Evolutionary conservation across 768 basidiomycete species (phyloP), one percentile per base, ranked within the genome.

Genomic region (Cubamyces sp.): DNA sequence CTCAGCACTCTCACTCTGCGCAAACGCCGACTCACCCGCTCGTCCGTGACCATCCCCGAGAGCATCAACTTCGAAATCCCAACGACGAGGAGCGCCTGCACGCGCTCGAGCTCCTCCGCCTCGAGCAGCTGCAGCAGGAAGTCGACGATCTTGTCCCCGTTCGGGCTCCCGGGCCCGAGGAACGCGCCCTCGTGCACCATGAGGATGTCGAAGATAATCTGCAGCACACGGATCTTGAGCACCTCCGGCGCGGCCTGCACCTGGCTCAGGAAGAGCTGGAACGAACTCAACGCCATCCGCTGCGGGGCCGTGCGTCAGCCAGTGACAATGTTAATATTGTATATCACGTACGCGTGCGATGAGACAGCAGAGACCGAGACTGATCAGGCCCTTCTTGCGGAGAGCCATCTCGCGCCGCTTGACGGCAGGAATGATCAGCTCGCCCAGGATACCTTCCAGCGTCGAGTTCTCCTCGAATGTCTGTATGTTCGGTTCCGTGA

Each of bases 351-450:
- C 87, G 76, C 87, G 84, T 28, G 90, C 92, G 61, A 97, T 92
- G 60, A 95, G 84, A 69, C 89, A 94, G 71, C 92, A 94, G 15
- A 96, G 77, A 1, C 93, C 94, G 1, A 97, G 78, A 61, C 87
- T 85, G 58, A 91, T 78, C 12, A 95, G 79, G 1, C 93, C 93
- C 72, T 90, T 87, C 73, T 94, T 90, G 42, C 92, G 82, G 68
- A 96, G 80, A 0, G 82, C 79, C 5, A 91, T 80, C 67, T 96
- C 94, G 75, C 96, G 96, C 54, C 92, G 85, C 70, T 89, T 87
- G 46, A 98, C 92, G 5, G 92, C 86, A 2, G 96, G 96, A 34
- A 97, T 85, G 69, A 98, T 93, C 18, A 99, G 78, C 67, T 98
- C 94, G 11, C 91, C 79, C 73, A 86, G 71, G 23, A 81, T 74